phyloP scores from a whole-genome alignment of 805 yeast genomes.

The Phaffomyces antillensis region DNA sequence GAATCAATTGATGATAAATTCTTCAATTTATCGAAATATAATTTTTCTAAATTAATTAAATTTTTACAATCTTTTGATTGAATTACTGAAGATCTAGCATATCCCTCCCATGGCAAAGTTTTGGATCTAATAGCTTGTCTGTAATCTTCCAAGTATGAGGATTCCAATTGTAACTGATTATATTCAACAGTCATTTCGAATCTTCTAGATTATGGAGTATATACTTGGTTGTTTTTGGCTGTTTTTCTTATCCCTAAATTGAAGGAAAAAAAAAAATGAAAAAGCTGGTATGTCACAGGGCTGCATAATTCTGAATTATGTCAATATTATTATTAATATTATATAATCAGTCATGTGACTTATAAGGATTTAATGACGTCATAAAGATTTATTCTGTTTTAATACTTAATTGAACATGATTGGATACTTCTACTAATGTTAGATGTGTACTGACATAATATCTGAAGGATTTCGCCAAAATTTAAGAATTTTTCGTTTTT shows the following conservation, averaged over 20 bases:
- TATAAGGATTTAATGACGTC: too few species aligned
- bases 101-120: slow-evolving; percentile 89
- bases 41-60: slow-evolving; percentile 28
- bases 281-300: too few species aligned
- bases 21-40: slow-evolving; percentile 21
- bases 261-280: not conserved
- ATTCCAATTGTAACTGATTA: slow-evolving; percentile 43
- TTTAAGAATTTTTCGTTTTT: too few species aligned
- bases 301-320: too few species aligned
- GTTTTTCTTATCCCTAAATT: not conserved
- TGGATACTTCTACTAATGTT: too few species aligned
- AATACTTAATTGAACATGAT: too few species aligned
- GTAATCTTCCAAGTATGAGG: slow-evolving; percentile 58
- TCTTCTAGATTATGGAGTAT: too few species aligned
- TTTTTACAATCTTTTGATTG: slow-evolving; percentile 56
- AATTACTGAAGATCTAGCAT: slow-evolving; percentile 65
- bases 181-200: slow-evolving; percentile 10
- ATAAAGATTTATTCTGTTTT: too few species aligned
- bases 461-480: too few species aligned
- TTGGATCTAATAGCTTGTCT: slow-evolving; percentile 66
- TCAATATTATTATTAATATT: too few species aligned
- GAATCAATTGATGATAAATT: slow-evolving; percentile 26
- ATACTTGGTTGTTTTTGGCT: not conserved
- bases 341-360: too few species aligned
- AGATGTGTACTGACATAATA: too few species aligned